Conservation (phyloP, 345 rosid species). For the Gossypium thurberi region DNA sequence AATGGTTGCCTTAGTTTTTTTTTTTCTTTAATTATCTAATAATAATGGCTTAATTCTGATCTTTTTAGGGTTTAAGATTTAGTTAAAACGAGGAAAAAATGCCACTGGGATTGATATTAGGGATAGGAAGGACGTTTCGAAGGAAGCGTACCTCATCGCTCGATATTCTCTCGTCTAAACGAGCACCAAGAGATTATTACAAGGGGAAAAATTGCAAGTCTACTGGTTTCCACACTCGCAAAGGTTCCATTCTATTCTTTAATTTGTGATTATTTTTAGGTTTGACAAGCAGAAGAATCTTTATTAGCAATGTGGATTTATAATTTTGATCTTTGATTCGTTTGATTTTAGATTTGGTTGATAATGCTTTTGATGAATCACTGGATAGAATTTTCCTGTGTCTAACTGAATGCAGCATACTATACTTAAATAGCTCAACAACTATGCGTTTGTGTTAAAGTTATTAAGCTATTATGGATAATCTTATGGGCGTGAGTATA, state of each 20-base stretch:
- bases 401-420: neutral
- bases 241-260: constrained; percentile 36
- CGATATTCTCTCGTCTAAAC: constrained; percentile 74
- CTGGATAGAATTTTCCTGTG: neutral
- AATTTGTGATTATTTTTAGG: neutral
- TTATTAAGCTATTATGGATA: neutral
- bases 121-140: constrained; percentile 56
- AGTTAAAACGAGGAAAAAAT: constrained; percentile 20
- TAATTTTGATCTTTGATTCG: neutral
- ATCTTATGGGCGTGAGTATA: neutral
- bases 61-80: neutral
- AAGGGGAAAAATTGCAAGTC: constrained; percentile 82
- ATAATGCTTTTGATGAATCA: too few relatives aligned
- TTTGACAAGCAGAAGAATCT: neutral
- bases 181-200: constrained; percentile 72
- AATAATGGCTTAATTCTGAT: neutral
- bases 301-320: neutral
- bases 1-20: neutral
- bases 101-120: constrained; percentile 57
- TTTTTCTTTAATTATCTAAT: neutral
- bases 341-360: neutral
- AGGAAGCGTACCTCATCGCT: constrained; percentile 77
- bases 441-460: neutral
- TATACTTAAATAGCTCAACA: neutral
- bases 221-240: constrained; percentile 78